These are phyloP conservation scores for Tolypocladium tundrense DNA, from an alignment of 2,329 filamentous ascomycete genomes.

Conservation along the genomic window DNA sequence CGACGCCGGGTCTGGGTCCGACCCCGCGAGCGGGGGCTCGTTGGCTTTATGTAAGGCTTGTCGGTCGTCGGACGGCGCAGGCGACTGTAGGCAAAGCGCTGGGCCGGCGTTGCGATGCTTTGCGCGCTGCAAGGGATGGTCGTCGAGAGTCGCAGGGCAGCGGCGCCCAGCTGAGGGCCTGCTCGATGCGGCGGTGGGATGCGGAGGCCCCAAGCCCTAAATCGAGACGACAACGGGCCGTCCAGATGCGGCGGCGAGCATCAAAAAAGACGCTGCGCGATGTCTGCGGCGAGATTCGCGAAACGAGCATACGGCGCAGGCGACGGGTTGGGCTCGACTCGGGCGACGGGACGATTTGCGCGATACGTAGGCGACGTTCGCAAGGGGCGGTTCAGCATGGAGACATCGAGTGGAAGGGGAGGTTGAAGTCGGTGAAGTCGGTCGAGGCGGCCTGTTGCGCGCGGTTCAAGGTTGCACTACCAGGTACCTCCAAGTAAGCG, in stretches of 20 bases:
- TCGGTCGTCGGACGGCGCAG: background rate
- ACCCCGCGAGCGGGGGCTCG: constrained; percentile 1
- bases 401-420: background rate
- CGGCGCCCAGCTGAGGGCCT: background rate
- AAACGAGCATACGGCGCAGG: background rate
- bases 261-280: background rate
- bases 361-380: background rate
- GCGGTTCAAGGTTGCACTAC: constrained; percentile 8
- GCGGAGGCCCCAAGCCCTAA: background rate
- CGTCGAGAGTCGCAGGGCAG: background rate
- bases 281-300: background rate
- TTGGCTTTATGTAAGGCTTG: background rate
- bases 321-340: background rate
- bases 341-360: background rate
- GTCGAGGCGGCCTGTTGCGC: background rate
- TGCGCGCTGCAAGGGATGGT: background rate
- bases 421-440: background rate
- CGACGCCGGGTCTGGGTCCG: background rate
- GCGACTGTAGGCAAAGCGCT: background rate
- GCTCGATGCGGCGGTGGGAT: background rate
- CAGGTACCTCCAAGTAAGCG: constrained; percentile 17
- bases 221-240: background rate
- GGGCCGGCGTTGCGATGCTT: background rate
- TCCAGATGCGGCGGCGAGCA: background rate
- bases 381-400: background rate